Base-by-base conservation (phyloP, 768 basidiomycete genomes). In the Pleurotus giganteus region DNA sequence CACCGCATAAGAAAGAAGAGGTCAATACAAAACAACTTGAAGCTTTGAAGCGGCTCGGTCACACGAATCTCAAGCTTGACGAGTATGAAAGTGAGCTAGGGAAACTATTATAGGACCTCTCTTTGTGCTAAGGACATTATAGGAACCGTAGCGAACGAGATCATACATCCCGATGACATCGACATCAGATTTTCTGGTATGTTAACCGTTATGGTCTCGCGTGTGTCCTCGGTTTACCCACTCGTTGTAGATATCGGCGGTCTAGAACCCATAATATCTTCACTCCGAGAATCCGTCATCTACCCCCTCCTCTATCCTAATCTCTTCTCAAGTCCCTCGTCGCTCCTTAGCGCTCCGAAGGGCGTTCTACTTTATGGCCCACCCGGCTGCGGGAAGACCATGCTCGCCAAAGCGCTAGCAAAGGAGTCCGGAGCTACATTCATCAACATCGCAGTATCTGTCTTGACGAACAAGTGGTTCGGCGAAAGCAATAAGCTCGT, bases 381-480 rank as follows among this genome's bases (percentile, higher is more conserved):
- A 37, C 97, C 97, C 1, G 96, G 97, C 4, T 99, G 97, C 60
- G 97, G 97, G 23, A 99, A 99, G 76, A 98, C 97, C 1, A 95
- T 99, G 94, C 80, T 99, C n/a, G 97, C 97, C 1, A 96, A 96
- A 67, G 96, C 96, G 1, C 80, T 99, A 6, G 97, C 97, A 11
- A 97, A 96, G 67, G 95, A 99, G 74, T 93, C 90, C 2, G 91
- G 93, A 15, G 97, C 97, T 5, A 96, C 94, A 0, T 99, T 99
- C 66, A 96, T 98, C 74, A 92, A 92, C 68, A 80, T 92, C 56
- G 81, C 88, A 4, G 81, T 87, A 31, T 87, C 85, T 2, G 84
- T 83, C 7, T 74, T 91, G 58, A 85, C 86, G 26, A 87, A 83
- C 71, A 88, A 89, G 65, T 91, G 89, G 91, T 91, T 87, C 60